Conservation (phyloP, 2,329 filamentous ascomycete genomes). For the Ophiostoma triangulosporum region DNA sequence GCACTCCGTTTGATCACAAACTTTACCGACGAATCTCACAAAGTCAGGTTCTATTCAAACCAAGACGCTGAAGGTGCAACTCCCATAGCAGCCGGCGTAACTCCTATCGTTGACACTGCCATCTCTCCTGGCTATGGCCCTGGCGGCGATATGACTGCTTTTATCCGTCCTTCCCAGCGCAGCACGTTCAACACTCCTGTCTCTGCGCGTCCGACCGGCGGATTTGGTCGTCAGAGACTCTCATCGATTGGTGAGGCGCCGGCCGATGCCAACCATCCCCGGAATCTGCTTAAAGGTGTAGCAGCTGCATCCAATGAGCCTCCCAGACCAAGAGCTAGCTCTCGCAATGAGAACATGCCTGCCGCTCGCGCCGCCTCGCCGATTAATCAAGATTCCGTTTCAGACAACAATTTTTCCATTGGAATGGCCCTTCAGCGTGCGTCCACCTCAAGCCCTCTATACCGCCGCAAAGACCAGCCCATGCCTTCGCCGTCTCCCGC, state of each 20-base stretch:
- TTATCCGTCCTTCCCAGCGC: slow-evolving; percentile 51
- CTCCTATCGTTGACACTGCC: slow-evolving; percentile 73
- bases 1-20: slow-evolving; percentile 84
- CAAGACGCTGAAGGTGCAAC: slow-evolving; percentile 46
- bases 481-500: slow-evolving; percentile 57
- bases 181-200: slow-evolving; percentile 58
- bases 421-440: slow-evolving; percentile 46
- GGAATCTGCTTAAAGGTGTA: slow-evolving; percentile 18
- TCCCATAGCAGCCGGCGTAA: slow-evolving; percentile 69
- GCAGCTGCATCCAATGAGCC: background rate
- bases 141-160: slow-evolving; percentile 52
- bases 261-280: slow-evolving; percentile 14
- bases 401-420: slow-evolving; percentile 17
- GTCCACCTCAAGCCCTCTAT: slow-evolving; percentile 52
- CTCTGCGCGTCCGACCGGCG: slow-evolving; percentile 47
- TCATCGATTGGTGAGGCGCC: slow-evolving; percentile 66
- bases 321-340: background rate
- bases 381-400: slow-evolving; percentile 26
- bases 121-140: slow-evolving; percentile 55
- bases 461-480: slow-evolving; percentile 33
- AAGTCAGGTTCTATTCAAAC: slow-evolving; percentile 49
- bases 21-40: slow-evolving; percentile 47
- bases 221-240: slow-evolving; percentile 50
- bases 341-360: background rate
- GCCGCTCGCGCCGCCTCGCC: slow-evolving; percentile 19